phyloP scores from a whole-genome alignment of 371 early-diverging fungal species.

The Smittium mucronatum region DNA sequence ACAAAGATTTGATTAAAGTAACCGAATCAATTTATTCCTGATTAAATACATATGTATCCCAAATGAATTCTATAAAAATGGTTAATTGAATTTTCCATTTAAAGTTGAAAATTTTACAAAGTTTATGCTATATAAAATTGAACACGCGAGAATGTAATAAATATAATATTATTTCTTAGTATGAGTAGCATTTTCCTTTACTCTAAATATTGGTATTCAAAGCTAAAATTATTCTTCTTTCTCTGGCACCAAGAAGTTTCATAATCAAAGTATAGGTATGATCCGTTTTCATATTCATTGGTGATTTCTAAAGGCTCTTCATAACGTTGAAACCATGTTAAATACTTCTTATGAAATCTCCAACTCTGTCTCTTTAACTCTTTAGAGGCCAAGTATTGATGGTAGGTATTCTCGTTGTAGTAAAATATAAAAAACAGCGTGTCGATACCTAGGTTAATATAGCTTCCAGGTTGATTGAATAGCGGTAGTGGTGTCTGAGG shows the following conservation, averaged over 20 bases:
- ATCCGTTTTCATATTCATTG: conserved; percentile 96
- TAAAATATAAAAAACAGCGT: conserved; percentile 98
- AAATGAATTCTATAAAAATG: too few relatives aligned
- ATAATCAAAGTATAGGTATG: conserved; percentile 98
- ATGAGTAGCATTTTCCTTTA: background rate
- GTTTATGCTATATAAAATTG: too few relatives aligned
- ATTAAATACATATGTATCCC: too few relatives aligned
- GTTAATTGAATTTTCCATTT: too few relatives aligned
- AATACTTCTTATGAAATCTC: conserved; percentile 98
- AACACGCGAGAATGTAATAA: too few relatives aligned
- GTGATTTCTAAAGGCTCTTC: conserved; percentile 95
- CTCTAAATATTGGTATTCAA: conserved; percentile 78
- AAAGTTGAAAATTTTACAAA: too few relatives aligned
- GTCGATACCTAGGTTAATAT: conserved; percentile 89
- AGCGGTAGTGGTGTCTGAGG: conserved; percentile 72
- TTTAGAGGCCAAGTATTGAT: conserved; percentile 93
- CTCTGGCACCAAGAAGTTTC: conserved; percentile 96
- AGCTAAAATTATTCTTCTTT: conserved; percentile 92
- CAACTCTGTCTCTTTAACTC: conserved; percentile 95
- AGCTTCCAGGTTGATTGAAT: conserved; percentile 66
- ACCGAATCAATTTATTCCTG: too few relatives aligned
- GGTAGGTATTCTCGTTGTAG: conserved; percentile 89
- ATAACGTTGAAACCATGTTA: conserved; percentile 98
- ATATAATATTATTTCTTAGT: too few relatives aligned
- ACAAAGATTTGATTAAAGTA: too few relatives aligned